Conservation (phyloP, 2,329 filamentous ascomycete genomes). For the Colletotrichum eremochloae region DNA sequence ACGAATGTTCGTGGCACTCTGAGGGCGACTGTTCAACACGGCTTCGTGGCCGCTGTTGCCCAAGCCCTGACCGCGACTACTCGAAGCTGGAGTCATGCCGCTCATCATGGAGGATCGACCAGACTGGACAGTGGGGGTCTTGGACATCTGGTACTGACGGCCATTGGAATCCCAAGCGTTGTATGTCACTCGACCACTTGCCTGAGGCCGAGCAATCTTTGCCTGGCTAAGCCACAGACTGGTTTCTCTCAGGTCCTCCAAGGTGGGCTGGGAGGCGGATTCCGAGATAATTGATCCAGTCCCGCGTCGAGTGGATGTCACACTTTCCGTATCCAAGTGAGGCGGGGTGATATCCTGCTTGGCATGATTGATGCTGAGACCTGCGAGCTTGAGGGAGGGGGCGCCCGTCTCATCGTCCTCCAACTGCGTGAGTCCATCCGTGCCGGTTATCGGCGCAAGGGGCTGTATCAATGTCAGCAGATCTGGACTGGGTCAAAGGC, state of each 20-base stretch:
- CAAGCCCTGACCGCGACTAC: neutral
- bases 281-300: neutral
- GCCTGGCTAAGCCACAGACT: conserved; percentile 12
- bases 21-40: neutral
- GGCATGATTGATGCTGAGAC: neutral
- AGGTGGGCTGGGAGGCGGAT: neutral
- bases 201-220: neutral
- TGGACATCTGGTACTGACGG: conserved; percentile 42
- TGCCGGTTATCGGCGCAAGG: conserved; percentile 31
- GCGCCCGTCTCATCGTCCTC: neutral
- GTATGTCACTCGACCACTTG: conserved; percentile 1
- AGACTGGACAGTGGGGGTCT: conserved; percentile 44
- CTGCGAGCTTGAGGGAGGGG: conserved; percentile 2
- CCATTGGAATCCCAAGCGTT: conserved; percentile 51
- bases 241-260: neutral
- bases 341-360: neutral
- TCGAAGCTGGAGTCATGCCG: neutral
- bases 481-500: neutral
- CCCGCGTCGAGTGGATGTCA: neutral
- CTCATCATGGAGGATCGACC: neutral
- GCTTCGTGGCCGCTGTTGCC: neutral
- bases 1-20: neutral
- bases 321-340: neutral
- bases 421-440: conserved; percentile 6
- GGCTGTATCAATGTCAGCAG: conserved; percentile 20